Percentiles rank a stretch among this genome's conserved stretches.
These are phyloP conservation scores for Combretum micranthum DNA, from an alignment of 345 rosid genomes.

Conservation along the genomic window DNA sequence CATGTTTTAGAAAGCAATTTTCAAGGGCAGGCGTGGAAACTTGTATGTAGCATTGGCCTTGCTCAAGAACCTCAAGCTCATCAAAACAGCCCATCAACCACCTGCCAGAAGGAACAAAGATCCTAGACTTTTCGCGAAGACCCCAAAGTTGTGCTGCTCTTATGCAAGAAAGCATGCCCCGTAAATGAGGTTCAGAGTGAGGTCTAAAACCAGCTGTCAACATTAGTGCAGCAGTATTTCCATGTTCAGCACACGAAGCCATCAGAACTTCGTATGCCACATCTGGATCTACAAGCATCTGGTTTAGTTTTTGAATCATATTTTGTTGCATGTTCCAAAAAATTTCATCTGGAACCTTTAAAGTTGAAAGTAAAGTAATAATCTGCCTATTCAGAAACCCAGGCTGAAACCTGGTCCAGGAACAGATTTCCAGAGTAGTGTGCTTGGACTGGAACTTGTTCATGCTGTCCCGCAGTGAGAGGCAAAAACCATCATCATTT, in stretches of 20 bases:
- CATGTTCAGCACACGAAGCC: slow-evolving; percentile 69
- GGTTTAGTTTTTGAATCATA: slow-evolving; percentile 56
- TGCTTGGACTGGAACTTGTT: slow-evolving; percentile 61
- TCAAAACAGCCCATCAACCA: slow-evolving; percentile 96
- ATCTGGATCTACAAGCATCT: slow-evolving; percentile 57
- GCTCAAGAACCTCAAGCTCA: slow-evolving; percentile 72
- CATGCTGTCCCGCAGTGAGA: slow-evolving; percentile 74
- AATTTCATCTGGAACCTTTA: slow-evolving; percentile 55
- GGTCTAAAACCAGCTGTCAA: slow-evolving; percentile 87
- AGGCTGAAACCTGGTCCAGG: slow-evolving; percentile 92
- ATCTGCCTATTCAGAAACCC: slow-evolving; percentile 93
- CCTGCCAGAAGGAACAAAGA: slow-evolving; percentile 74
- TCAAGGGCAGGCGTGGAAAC: slow-evolving; percentile 66
- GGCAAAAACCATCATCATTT: slow-evolving; percentile 43
- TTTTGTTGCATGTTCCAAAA: slow-evolving; percentile 70
- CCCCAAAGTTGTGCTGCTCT: slow-evolving; percentile 86
- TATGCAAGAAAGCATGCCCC: slow-evolving; percentile 77
- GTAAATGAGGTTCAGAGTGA: slow-evolving; percentile 65
- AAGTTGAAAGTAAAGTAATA: slow-evolving; percentile 56
- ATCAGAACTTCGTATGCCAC: slow-evolving; percentile 82
- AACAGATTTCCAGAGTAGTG: slow-evolving; percentile 68
- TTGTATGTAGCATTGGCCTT: slow-evolving; percentile 88
- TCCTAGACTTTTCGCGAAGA: slow-evolving; percentile 78
- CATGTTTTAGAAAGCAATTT: slow-evolving; percentile 73
- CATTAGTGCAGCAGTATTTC: slow-evolving; percentile 81